phyloP scores from a whole-genome alignment of 192 early-diverging fungal genomes.

The Phlyctochytrium bullatum region DNA sequence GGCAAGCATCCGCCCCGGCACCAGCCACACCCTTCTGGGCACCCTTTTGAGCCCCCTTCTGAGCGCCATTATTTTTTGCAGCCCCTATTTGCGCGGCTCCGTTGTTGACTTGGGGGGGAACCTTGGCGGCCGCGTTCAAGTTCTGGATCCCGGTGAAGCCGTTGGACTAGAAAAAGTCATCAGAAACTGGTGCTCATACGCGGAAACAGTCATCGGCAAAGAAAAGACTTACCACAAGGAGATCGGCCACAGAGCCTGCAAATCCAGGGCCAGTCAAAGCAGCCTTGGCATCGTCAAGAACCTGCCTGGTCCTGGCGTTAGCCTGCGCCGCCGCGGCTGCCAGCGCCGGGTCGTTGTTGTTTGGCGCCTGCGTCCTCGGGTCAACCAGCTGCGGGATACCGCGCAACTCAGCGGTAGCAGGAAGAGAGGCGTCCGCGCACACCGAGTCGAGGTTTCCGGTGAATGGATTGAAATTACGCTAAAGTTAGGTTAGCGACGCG shows the following conservation, averaged over 20 bases:
- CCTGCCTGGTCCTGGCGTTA: neutral
- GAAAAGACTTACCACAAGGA: neutral
- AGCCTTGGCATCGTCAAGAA: neutral
- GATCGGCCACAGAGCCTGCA: neutral
- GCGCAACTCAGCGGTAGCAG: neutral
- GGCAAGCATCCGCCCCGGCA: too few species aligned
- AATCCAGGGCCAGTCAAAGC: neutral
- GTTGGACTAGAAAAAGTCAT: too few species aligned
- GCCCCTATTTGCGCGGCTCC: too few species aligned
- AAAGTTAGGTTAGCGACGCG: too few species aligned
- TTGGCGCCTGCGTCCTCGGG: constrained; percentile 7
- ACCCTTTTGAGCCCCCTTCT: too few species aligned
- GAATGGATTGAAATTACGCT: neutral
- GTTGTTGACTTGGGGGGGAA: too few species aligned
- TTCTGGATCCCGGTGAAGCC: too few species aligned
- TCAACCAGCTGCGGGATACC: constrained; percentile 9
- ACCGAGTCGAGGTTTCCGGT: constrained; percentile 8
- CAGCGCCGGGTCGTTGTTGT: constrained; percentile 6
- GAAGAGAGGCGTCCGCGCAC: neutral
- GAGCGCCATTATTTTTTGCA: too few species aligned
- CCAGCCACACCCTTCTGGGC: too few species aligned
- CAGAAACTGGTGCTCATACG: too few species aligned
- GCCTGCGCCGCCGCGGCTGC: neutral
- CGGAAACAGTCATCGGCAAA: too few species aligned
- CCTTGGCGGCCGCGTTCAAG: too few species aligned